Base-by-base conservation (phyloP, 306 rosid genomes). In the barrel medic (Medicago truncatula) region DNA sequence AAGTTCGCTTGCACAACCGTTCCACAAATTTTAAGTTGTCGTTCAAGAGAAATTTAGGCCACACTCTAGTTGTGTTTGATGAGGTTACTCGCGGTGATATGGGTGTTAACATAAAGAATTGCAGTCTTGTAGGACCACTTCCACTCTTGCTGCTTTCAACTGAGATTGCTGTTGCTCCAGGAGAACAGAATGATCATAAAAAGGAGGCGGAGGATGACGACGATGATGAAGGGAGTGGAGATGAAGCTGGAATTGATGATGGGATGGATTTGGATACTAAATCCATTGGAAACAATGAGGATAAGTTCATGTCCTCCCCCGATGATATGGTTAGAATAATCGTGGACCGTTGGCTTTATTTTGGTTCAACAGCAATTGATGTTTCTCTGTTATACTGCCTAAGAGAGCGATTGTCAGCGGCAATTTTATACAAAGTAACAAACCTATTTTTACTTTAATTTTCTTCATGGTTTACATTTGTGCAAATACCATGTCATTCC, bases 381-480 rank as follows among this genome's bases (percentile, higher is more conserved):
- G 89, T 95, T 84, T 96, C 99, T 79, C 97, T 92, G 84, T 67
- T 95, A 38, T 92, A 95, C 81, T 89, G 96, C 87, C 80, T 92
- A 91, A 92, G 96, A 80, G 97, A 95, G 87, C 86, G 97, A 63
- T 78, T 95, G 73, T 81, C 97, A 16, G 85, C 89, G 4, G 96
- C 97, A 53, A 67, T 90, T 71, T 76, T 95, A 82, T 83, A 80
- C 86, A 89, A 83, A 77, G 99, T 95, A 89, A 73, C 81, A 50
- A 18, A 47, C 67, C 74, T 34, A 2, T 12, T 76, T 64, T 38
- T 43, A 43, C 36, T 21, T 18, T 11, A 40, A 39, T 67, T 23
- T 66, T 62, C 23, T 13, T 46, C 15, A 43, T 43, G 54, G 56
- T 82, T 84, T 53, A 41, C 43, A 43, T 18, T 40, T 17, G 1